Base-by-base conservation (phyloP, 352 stramenopile genomes). In the Pythium biforme region DNA sequence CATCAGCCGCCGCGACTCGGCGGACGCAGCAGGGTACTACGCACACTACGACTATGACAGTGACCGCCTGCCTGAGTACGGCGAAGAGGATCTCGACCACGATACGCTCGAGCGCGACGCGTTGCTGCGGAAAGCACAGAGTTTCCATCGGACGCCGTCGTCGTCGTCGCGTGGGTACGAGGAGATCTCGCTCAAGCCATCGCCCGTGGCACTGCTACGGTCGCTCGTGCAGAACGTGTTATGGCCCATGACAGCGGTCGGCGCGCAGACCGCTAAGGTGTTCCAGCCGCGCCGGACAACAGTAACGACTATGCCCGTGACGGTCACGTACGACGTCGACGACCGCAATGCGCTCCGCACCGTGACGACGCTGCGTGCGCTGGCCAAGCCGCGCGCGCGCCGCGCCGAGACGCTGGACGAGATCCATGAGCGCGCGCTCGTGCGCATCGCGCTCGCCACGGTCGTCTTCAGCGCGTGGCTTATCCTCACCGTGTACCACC, bases 381-480 rank as follows among this genome's bases (percentile, higher is more conserved):
- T 62, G 47, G 54, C 26, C 15, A 64, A 65, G 22, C 48, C 59
- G 55, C 57, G 69, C 37, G 17, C 37, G 15, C 71, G 68, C 23
- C 75, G 70, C 33, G 51, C 47, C 29, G 76, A 84, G 23, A 70
- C 65, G 31, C 48, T 70, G 39, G 73, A 81, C 3, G 74, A 81
- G 17, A 53, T 81, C 25, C 69, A 76, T 19, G 73, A 81, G 29
- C 49, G 46, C 7, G 76, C 69, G 48, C 69, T 84, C 12, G 51
- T 61, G 9, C 64, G 69, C 15, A 60, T 81, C n/a, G 76, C 73
- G 15, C 20, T 72, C 22, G 33, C 72, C 10, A 84, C 76, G 23
- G 26, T 84, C 20, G 25, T 59, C 8, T 63, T 64, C 12, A 72
- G 60, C 22, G 26, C 67, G 20, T 63, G 72, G 62, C 71, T 84